Evolutionary conservation across 768 basidiomycete genomes (phyloP).

Genomic region (Suillus occidentalis): DNA sequence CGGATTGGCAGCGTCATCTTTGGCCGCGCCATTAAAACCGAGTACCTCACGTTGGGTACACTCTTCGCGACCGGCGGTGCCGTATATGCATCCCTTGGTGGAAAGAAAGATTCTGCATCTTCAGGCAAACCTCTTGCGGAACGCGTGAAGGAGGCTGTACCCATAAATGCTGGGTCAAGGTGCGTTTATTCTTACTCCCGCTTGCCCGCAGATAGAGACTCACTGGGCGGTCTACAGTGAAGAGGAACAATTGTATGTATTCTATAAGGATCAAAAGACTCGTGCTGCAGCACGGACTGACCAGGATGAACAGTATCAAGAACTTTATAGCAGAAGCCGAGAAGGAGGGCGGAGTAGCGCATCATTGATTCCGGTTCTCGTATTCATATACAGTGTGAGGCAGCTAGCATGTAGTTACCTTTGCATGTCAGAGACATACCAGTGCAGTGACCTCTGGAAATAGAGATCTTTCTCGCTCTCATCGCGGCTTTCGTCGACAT

Average conservation of each 20-base stretch:
- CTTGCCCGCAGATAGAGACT: constrained; percentile 5
- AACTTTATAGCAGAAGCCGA: constrained; percentile 83
- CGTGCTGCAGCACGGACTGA: constrained; percentile 38
- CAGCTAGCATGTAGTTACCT: neutral
- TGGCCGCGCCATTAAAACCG: constrained; percentile 79
- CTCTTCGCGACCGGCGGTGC: constrained; percentile 58
- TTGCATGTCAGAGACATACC: constrained; percentile 2
- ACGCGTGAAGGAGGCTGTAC: constrained; percentile 64
- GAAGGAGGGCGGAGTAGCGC: constrained; percentile 58
- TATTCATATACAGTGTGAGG: neutral
- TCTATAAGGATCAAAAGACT: constrained; percentile 6
- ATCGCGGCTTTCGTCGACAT: neutral
- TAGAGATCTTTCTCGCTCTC: neutral
- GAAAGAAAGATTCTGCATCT: constrained; percentile 46
- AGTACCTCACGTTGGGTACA: constrained; percentile 74
- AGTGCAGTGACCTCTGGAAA: constrained; percentile 1
- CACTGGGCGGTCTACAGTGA: constrained; percentile 47
- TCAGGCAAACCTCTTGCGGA: constrained; percentile 46
- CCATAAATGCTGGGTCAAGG: constrained; percentile 67
- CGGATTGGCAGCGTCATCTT: constrained; percentile 57
- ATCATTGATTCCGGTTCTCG: constrained; percentile 21
- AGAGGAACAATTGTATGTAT: constrained; percentile 81
- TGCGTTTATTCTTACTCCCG: constrained; percentile 37
- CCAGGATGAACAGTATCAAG: constrained; percentile 67
- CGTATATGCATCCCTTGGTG: constrained; percentile 54